A percentile compares a stretch with the other conserved stretches of the same genome.
phyloP scores from a whole-genome alignment of 495 filamentous ascomycete species.

The Penicillium chermesinum region DNA sequence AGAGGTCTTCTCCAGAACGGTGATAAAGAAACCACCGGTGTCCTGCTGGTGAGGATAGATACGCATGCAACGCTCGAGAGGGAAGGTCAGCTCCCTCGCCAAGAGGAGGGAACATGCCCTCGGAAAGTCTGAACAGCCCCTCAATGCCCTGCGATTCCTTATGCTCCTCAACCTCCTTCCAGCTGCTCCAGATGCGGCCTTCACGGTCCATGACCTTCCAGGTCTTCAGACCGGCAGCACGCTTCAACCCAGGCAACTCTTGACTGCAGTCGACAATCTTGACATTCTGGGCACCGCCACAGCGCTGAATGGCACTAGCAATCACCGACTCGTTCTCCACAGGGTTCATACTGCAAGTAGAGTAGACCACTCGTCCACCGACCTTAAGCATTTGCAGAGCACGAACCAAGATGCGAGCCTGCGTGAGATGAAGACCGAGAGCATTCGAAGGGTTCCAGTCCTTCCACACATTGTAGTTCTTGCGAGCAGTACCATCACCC shows the following conservation, averaged over 20 bases:
- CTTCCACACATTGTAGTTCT: constrained; percentile 90
- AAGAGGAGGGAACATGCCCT: constrained; percentile 77
- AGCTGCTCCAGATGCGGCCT: constrained; percentile 67
- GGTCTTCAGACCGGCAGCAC: constrained; percentile 60
- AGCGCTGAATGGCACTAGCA: constrained; percentile 77
- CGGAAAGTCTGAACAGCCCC: constrained; percentile 57
- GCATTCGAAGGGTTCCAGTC: constrained; percentile 85
- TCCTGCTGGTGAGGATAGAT: constrained; percentile 94
- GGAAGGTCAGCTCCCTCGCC: constrained; percentile 58
- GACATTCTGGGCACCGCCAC: constrained; percentile 78
- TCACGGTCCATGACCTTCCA: constrained; percentile 91
- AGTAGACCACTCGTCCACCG: constrained; percentile 91
- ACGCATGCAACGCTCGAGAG: constrained; percentile 81
- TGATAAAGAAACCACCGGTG: constrained; percentile 95
- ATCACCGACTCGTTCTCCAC: constrained; percentile 97
- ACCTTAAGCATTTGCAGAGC: constrained; percentile 95
- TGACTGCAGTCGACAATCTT: constrained; percentile 75
- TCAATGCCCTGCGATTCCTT: constrained; percentile 51
- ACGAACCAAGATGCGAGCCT: constrained; percentile 84
- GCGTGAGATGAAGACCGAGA: constrained; percentile 75
- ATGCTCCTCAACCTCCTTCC: constrained; percentile 67
- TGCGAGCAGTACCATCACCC: constrained; percentile 85
- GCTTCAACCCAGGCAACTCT: constrained; percentile 68
- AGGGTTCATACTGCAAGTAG: constrained; percentile 96
- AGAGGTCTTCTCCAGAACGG: constrained; percentile 81